Base-by-base conservation (phyloP, 305 asterid genomes). In the Petunia hybrid region DNA sequence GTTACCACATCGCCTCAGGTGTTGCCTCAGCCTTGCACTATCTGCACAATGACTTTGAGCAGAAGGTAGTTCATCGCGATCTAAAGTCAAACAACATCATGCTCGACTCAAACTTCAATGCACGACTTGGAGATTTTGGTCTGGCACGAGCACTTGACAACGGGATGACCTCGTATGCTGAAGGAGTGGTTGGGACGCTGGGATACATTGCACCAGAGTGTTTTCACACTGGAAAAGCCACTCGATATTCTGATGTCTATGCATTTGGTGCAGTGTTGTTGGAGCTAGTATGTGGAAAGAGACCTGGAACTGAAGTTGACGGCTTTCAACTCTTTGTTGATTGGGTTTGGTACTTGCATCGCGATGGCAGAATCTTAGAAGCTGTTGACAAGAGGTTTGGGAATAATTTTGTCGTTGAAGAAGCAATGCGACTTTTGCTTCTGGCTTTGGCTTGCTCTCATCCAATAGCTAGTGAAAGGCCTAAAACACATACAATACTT, bases 201-300 rank as follows among this genome's bases (percentile, higher is more conserved):
- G 98, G 98, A 36, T 95, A 95, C 89, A 92, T 95, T 8, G 98
- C 98, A 0, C 98, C 97, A 1, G 98, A 95, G 87, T 92, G 98
- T 78, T 91, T 95, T 88, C 98, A 90, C 87, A 95, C 93, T 0
- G 96, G 96, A 9, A 93, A 89, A 74, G 98, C 97, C 56, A 93
- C 98, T 1, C 92, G 84, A 60, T 95, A 91, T 5, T 95, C 98
- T 0, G 98, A 95, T n/a, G 89, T 93, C 6, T 95, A 89, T n/a
- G 97, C 97, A 1, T 93, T 95, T 1, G 98, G 98, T 3, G 98
- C 97, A 0, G 96, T 95, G 68, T 5, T 93, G 12, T 48, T 95
- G 77, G 99, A 95, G 85, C 82, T 89, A 0, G 92, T 91, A 9
- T 92, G 97, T 36, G 98, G 98, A 35, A 85, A 61, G 67, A 82